These are phyloP conservation scores for Rhodofomes roseus DNA, from an alignment of 1,284 basidiomycete genomes.

Conservation along the genomic window DNA sequence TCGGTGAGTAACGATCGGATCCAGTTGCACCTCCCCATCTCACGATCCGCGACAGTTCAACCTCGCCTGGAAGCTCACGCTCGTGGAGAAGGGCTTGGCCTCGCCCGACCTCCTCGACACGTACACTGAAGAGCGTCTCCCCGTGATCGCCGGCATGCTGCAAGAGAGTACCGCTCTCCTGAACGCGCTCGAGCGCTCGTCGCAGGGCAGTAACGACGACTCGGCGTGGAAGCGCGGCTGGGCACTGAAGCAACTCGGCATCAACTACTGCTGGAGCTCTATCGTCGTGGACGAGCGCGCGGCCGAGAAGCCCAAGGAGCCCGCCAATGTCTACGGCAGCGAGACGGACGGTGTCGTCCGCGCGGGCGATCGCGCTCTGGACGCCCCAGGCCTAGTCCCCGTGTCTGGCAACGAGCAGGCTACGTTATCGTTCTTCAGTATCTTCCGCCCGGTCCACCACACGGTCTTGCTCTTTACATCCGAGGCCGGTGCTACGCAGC, in stretches of 20 bases:
- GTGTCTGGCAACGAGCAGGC: background rate
- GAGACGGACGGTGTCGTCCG: conserved; percentile 22
- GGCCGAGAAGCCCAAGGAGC: conserved; percentile 15
- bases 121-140: conserved; percentile 26
- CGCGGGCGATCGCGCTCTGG: conserved; percentile 44
- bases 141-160: conserved; percentile 25
- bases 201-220: background rate
- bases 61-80: conserved; percentile 30
- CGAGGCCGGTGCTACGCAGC: background rate
- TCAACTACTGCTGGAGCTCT: conserved; percentile 44
- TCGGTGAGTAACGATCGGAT: background rate
- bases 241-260: conserved; percentile 35
- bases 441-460: conserved; percentile 18
- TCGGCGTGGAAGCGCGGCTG: conserved; percentile 1
- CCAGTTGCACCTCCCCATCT: background rate
- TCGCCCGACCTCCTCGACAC: conserved; percentile 18
- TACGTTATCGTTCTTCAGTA: conserved; percentile 20
- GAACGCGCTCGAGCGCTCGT: background rate
- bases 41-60: conserved; percentile 20
- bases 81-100: conserved; percentile 24
- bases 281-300: conserved; percentile 36
- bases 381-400: conserved; percentile 33
- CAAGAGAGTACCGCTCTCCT: conserved; percentile 5
- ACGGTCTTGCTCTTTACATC: background rate
- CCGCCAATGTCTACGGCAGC: conserved; percentile 14